phyloP scores from a whole-genome alignment of 768 basidiomycete genomes.

The Paxillus ammoniavirescens region DNA sequence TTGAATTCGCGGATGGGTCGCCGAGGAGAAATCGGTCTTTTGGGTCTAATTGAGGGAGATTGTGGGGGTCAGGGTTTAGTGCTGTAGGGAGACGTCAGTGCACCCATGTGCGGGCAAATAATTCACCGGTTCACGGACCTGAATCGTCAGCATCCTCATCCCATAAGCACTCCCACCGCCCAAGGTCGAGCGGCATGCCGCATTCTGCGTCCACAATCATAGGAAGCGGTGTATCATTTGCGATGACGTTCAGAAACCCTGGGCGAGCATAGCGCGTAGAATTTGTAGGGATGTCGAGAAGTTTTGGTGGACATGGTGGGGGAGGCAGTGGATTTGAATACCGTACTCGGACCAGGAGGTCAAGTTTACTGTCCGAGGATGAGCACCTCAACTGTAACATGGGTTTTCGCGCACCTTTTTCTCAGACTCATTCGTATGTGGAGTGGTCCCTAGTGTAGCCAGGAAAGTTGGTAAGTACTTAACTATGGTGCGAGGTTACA shows the following conservation, averaged over 20 bases:
- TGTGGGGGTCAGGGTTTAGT: constrained; percentile 65
- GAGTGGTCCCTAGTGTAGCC: too few relatives aligned
- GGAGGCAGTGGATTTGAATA: constrained; percentile 93
- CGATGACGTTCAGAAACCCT: constrained; percentile 79
- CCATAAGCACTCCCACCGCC: constrained; percentile 81
- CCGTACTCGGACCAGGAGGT: constrained; percentile 89
- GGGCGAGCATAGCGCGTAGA: constrained; percentile 85
- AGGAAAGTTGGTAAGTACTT: too few relatives aligned
- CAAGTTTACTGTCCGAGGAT: constrained; percentile 61
- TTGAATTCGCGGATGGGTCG: constrained; percentile 52
- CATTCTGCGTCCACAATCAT: constrained; percentile 97
- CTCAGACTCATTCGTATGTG: constrained; percentile 46
- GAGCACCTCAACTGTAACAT: not conserved
- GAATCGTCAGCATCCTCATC: constrained; percentile 73
- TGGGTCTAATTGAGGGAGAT: constrained; percentile 63
- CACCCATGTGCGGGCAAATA: not conserved
- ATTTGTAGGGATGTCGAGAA: constrained; percentile 89
- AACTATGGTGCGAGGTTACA: too few relatives aligned
- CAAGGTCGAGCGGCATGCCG: constrained; percentile 93
- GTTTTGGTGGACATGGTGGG: constrained; percentile 95
- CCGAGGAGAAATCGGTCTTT: constrained; percentile 74
- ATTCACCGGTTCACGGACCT: constrained; percentile 39
- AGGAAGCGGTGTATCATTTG: constrained; percentile 79
- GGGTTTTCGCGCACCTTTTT: constrained; percentile 43
- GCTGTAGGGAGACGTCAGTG: constrained; percentile 25